Base-by-base conservation (phyloP, 805 yeast species). In the Deakozyma indianensis region DNA sequence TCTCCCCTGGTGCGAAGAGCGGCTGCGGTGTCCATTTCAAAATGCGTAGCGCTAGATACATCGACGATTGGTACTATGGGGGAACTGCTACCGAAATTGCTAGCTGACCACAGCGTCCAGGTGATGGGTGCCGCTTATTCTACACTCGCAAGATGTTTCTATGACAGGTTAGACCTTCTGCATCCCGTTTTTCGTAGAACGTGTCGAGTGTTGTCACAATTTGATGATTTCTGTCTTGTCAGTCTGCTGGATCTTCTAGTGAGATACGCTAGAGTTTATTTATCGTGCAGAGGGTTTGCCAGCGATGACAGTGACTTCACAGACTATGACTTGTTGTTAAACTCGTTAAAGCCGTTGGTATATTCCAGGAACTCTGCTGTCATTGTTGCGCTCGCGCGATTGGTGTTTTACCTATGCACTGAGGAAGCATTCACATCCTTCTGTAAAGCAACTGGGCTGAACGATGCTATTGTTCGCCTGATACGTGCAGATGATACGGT, bases 1-100 rank as follows among this genome's bases (percentile, higher is more conserved):
- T 78, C 92, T 5, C 78, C 95, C 0, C 57, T 72, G 15, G 98
- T 92, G 2, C 71, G 97, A 50, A 66, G 80, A 27, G 81, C 94
- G 1, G 75, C 90, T 1, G 87, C 90, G 1, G 69, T 81, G 42
- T 83, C 95, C 0, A 68, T 87, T 25, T 71, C 77, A 3, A 85
- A 83, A 45, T 59, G 77, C 23, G 66, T 60, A 48, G 68, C 66
- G 45, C 63, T 70, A 5, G 70, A 66, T 14, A 59, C 69, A 2
- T 64, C 75, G 1, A 65, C 67, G 28, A 61, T 64, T 20, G 67
- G 65, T 5, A 83, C 78, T 45, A 59, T 85, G 28, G 51, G 70
- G 5, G 73, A 66, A 1, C 60, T 69, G 29, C 60, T 88, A 41
- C 61, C 68, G 18, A 65, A 65, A 40, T 63, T 88, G 16, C 60